These are phyloP conservation scores for Batkoa obscura DNA, from an alignment of 371 early-diverging fungal species.

Conservation along the genomic window DNA sequence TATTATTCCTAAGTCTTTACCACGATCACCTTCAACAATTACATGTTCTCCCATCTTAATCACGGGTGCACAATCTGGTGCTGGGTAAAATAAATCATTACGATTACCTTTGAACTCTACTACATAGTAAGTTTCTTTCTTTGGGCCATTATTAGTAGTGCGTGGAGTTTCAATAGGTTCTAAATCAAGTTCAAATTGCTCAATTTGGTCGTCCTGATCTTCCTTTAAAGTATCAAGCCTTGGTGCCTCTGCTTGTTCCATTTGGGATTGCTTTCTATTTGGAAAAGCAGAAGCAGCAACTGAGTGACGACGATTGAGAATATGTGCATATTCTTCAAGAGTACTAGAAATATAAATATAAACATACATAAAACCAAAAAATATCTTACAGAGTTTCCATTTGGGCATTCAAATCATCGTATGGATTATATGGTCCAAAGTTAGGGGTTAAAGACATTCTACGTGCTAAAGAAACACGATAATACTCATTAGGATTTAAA, in stretches of 20 bases:
- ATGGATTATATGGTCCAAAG: neutral
- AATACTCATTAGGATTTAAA: neutral
- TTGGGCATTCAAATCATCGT: neutral
- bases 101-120: constrained; percentile 80
- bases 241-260: neutral
- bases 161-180: constrained; percentile 18
- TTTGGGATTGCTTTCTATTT: constrained; percentile 2
- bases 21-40: constrained; percentile 92
- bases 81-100: constrained; percentile 51
- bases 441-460: constrained; percentile 2
- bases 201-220: constrained; percentile 13
- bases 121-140: constrained; percentile 48
- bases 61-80: constrained; percentile 22
- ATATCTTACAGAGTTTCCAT: neutral
- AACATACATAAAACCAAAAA: neutral
- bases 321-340: constrained; percentile 9
- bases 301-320: constrained; percentile 20
- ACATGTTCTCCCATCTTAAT: constrained; percentile 55
- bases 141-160: constrained; percentile 23
- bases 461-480: neutral
- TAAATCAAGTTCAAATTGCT: constrained; percentile 10
- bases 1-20: constrained; percentile 82
- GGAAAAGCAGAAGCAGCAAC: constrained; percentile 19
- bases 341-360: constrained; percentile 2
- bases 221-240: constrained; percentile 8